These are phyloP conservation scores for Nothophytophthora sp. DNA, from an alignment of 352 stramenopile genomes.

Conservation along the genomic window DNA sequence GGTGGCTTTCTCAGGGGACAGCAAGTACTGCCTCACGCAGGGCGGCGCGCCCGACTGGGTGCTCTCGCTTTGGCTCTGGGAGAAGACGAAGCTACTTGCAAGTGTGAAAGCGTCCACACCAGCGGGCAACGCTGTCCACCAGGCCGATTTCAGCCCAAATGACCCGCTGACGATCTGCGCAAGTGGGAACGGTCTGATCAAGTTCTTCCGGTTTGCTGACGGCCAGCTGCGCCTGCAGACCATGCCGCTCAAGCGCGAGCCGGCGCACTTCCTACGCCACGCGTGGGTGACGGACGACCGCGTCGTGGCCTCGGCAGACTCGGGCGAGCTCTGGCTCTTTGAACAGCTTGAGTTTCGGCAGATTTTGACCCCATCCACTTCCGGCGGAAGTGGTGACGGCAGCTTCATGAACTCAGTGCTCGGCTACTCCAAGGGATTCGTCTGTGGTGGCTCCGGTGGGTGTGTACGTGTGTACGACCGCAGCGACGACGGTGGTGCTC, in stretches of 20 bases:
- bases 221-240: slow-evolving; percentile 73
- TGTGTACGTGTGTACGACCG: slow-evolving; percentile 85
- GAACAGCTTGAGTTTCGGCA: slow-evolving; percentile 92
- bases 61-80: slow-evolving; percentile 91
- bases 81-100: slow-evolving; percentile 90
- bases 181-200: slow-evolving; percentile 88
- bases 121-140: slow-evolving; percentile 71
- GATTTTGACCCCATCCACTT: slow-evolving; percentile 61
- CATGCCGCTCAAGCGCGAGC: slow-evolving; percentile 73
- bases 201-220: slow-evolving; percentile 90
- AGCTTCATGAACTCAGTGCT: slow-evolving; percentile 84
- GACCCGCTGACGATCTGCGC: slow-evolving; percentile 86
- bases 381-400: slow-evolving; percentile 52
- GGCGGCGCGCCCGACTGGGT: slow-evolving; percentile 90
- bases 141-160: slow-evolving; percentile 90
- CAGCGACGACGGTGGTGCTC: slow-evolving; percentile 66
- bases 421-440: slow-evolving; percentile 91
- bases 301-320: slow-evolving; percentile 88
- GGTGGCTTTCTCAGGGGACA: slow-evolving; percentile 90
- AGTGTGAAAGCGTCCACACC: slow-evolving; percentile 74
- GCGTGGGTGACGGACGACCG: slow-evolving; percentile 92
- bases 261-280: slow-evolving; percentile 89
- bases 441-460: slow-evolving; percentile 76
- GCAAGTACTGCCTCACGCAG: slow-evolving; percentile 91
- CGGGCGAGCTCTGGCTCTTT: slow-evolving; percentile 92